Evolutionary conservation across 257 asterid genomes (phyloP).

Genomic region (Lavandula angustifolia): DNA sequence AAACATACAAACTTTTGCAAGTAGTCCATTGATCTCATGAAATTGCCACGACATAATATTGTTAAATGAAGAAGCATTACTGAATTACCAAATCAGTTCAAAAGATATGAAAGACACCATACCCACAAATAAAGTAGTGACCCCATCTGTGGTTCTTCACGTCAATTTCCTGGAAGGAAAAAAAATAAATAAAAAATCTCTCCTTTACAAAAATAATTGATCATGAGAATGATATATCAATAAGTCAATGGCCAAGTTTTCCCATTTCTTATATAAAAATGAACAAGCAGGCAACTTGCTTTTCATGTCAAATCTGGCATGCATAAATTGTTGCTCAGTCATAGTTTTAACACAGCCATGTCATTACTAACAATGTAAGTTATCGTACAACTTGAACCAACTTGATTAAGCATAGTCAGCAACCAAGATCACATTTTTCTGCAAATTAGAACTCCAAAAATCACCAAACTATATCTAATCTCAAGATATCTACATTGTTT

Average conservation of each 20-base stretch:
- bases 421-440: slow-evolving; percentile 10
- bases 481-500: not conserved
- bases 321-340: not conserved
- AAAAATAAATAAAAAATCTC: not conserved
- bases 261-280: not conserved
- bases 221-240: not conserved
- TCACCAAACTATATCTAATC: not conserved
- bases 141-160: slow-evolving; percentile 89
- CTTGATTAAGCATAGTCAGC: not conserved
- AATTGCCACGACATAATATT: slow-evolving; percentile 10
- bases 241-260: slow-evolving; percentile 11
- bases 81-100: not conserved
- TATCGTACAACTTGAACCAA: not conserved
- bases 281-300: not conserved
- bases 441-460: not conserved
- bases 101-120: slow-evolving; percentile 35
- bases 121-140: slow-evolving; percentile 95
- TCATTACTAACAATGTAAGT: not conserved
- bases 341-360: not conserved
- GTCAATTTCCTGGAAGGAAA: slow-evolving; percentile 75
- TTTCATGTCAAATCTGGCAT: not conserved
- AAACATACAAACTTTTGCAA: not conserved
- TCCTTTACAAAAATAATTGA: slow-evolving; percentile 19
- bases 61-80: not conserved
- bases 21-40: not conserved